phyloP scores from a whole-genome alignment of 768 basidiomycete genomes.

The Harrya chromipes region DNA sequence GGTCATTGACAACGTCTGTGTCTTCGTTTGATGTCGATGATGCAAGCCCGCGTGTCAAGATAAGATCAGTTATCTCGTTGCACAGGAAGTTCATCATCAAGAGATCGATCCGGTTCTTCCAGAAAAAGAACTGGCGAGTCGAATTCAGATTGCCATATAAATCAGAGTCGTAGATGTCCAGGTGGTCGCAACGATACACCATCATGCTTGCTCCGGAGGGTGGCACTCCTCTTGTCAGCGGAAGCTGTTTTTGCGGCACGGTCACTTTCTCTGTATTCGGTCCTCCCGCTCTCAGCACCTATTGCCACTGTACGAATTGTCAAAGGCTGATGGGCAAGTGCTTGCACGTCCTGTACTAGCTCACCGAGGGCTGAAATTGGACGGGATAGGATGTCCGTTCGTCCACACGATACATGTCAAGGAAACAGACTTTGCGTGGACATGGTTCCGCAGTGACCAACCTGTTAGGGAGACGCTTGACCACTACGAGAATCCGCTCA shows the following conservation, averaged over 20 bases:
- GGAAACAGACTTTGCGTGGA: constrained; percentile 52
- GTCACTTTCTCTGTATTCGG: constrained; percentile 48
- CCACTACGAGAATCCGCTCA: constrained; percentile 43
- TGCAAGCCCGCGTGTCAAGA: too few relatives aligned
- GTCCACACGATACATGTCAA: constrained; percentile 60
- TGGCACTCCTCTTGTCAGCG: constrained; percentile 32
- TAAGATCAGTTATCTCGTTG: too few relatives aligned
- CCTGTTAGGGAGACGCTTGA: constrained; percentile 39
- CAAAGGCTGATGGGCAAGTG: constrained; percentile 53
- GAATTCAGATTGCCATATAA: too few relatives aligned
- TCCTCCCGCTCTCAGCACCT: constrained; percentile 52
- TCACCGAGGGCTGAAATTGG: not conserved
- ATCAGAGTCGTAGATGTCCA: too few relatives aligned
- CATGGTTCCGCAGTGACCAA: constrained; percentile 15
- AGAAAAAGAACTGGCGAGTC: too few relatives aligned
- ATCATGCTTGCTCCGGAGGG: constrained; percentile 14
- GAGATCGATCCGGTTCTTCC: too few relatives aligned
- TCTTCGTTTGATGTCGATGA: too few relatives aligned
- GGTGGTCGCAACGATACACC: too few relatives aligned
- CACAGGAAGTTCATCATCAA: too few relatives aligned
- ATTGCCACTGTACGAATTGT: constrained; percentile 71
- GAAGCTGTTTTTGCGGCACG: constrained; percentile 59
- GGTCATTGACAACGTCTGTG: too few relatives aligned
- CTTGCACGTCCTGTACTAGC: not conserved
- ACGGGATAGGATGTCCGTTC: constrained; percentile 44